Percentiles rank a stretch among this genome's conserved stretches.
Evolutionary conservation across 805 yeast species (phyloP).

Genomic region (Cephaloascus fragrans): DNA sequence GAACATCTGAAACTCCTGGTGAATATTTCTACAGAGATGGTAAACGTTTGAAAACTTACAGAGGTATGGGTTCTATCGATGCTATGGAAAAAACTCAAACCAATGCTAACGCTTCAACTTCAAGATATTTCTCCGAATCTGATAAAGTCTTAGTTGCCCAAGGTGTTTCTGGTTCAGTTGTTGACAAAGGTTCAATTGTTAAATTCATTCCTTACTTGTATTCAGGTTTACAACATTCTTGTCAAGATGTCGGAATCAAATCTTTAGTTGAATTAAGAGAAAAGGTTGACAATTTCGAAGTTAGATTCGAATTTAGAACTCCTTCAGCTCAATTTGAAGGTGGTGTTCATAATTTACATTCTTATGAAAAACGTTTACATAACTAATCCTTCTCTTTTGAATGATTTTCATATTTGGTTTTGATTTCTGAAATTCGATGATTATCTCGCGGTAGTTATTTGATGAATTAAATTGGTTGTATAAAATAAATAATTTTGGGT

Average conservation of each 20-base stretch:
- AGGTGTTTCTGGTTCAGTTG: constrained; percentile 96
- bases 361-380: constrained; percentile 95
- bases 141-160: constrained; percentile 96
- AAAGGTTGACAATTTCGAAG: constrained; percentile 53
- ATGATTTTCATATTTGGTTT: too few species aligned
- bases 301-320: constrained; percentile 95
- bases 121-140: constrained; percentile 94
- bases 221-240: constrained; percentile 96
- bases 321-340: constrained; percentile 99
- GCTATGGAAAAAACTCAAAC: constrained; percentile 91
- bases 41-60: constrained; percentile 90
- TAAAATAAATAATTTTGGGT: too few species aligned
- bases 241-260: constrained; percentile 91
- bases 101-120: constrained; percentile 93
- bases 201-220: constrained; percentile 91
- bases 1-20: constrained; percentile 98
- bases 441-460: too few species aligned
- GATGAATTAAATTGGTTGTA: too few species aligned
- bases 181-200: constrained; percentile 91
- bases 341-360: constrained; percentile 93
- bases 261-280: constrained; percentile 56
- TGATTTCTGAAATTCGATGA: too few species aligned
- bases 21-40: constrained; percentile 97
- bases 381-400: too few species aligned
- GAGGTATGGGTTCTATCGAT: constrained; percentile 99